Conservation (phyloP, 1,139 yeast species). For the Yamadazyma diddensiae region DNA sequence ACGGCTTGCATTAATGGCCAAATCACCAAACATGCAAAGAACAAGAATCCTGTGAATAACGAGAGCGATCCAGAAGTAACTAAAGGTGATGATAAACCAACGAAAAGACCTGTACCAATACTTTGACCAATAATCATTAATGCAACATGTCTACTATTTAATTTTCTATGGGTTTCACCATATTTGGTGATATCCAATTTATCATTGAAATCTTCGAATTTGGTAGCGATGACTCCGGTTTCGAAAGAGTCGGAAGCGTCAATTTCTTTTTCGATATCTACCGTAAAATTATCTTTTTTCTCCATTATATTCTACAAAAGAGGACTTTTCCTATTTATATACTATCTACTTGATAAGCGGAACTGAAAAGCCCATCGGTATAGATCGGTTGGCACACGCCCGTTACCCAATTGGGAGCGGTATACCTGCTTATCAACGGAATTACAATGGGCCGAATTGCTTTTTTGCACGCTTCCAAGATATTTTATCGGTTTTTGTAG, state of each 20-base stretch:
- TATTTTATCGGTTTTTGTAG: no score
- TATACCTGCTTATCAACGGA: no score
- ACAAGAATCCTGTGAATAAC: constrained; percentile 32
- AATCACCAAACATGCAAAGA: constrained; percentile 32
- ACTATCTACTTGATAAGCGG: no score
- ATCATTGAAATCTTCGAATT: constrained; percentile 32
- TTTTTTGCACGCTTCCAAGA: no score
- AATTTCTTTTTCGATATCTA: constrained; percentile 3
- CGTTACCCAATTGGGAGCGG: no score
- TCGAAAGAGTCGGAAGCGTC: neutral
- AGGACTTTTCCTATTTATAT: no score
- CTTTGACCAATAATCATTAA: constrained; percentile 53
- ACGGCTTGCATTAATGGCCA: constrained; percentile 42
- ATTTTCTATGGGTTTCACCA: constrained; percentile 36
- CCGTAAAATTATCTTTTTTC: neutral
- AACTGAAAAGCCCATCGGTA: no score
- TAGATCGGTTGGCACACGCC: no score
- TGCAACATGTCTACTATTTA: constrained; percentile 44
- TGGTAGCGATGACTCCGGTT: constrained; percentile 11
- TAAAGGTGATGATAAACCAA: constrained; percentile 35
- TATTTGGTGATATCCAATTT: constrained; percentile 29
- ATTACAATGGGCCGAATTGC: no score
- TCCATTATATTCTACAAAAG: no score
- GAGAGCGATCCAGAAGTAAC: constrained; percentile 36
- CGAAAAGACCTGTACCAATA: constrained; percentile 48